Base-by-base conservation (phyloP, 139 green algal species). In the Coelastrella sp. region DNA sequence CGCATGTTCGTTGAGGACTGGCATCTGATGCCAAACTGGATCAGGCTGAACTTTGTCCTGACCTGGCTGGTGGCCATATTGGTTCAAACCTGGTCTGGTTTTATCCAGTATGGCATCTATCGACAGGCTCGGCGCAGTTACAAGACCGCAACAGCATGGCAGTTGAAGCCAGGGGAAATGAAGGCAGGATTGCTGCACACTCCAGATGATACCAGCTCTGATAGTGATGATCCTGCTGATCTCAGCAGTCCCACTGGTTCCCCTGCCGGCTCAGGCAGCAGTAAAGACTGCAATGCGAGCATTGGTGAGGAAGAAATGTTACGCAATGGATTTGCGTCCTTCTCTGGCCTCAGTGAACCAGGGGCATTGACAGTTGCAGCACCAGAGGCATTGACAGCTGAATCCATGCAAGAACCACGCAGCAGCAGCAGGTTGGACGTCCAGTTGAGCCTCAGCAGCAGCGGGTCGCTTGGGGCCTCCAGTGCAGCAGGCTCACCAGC, bases 11-110 rank as follows among this genome's bases (percentile, higher is more conserved):
- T 84, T 9, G 59, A 65, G 7, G 85, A 90, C 25, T 90, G 85
- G 85, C 59, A 84, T 11, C 7, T 90, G 11, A 90, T 90, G 85
- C 85, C 85, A n/a, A 84, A 49, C 11, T 90, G 85, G 85, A 65
- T 84, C 4, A n/a, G 63, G 25, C 11, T 90, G 8, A 84, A 84
- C 73, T 90, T 90, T 66, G 57, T 76, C 4, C 4, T 84, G 12
- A 90, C 85, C 0, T 90, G 85, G 85, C 7, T 84, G 5, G 73
- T 84, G 20, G 73, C 85, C 0, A 78, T 83, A 12, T 0, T 76
- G 11, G 74, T 90, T 10, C 85, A 90, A 15, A 9, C 9, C 66
- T 90, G 85, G 85, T 84, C 85, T 7, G 85, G 85, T 8, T 5
- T 81, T 1, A 84, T 90, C 27, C 85, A 90, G 59, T 84, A 75